Percentiles rank a stretch among this genome's conserved stretches.
Conservation (phyloP, 768 basidiomycete genomes). For the Lactifluus piperatus region DNA sequence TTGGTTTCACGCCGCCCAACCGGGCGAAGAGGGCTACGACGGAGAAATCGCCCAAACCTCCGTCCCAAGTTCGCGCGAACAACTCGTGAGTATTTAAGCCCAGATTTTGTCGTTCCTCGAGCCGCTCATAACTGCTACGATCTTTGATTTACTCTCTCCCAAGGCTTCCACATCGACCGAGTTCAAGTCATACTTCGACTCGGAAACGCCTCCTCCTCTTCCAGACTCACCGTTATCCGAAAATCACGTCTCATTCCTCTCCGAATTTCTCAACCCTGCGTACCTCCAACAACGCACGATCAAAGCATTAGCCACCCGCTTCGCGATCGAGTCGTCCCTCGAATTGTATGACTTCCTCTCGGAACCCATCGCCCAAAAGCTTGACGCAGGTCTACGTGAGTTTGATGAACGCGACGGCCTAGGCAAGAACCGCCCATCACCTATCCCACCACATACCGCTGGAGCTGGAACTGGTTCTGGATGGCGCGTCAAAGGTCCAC, state of each 20-base stretch:
- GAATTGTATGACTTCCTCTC: conserved; percentile 83
- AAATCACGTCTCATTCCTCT: conserved; percentile 62
- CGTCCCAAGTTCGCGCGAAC: conserved; percentile 78
- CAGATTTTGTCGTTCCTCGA: no score
- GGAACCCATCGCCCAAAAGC: conserved; percentile 52
- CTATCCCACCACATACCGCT: conserved; percentile 58
- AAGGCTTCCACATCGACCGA: conserved; percentile 55
- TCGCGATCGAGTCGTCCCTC: conserved; percentile 79
- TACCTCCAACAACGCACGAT: conserved; percentile 82
- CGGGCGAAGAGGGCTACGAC: conserved; percentile 83
- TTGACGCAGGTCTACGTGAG: conserved; percentile 57
- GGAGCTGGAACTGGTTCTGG: conserved; percentile 52
- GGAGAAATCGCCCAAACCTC: conserved; percentile 34
- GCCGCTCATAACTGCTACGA: conserved; percentile 2
- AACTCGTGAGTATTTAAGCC: conserved; percentile 84
- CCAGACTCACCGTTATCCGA: conserved; percentile 47
- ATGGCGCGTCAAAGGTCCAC: conserved; percentile 79
- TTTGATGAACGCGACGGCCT: conserved; percentile 59
- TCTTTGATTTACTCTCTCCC: conserved; percentile 10
- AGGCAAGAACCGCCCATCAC: conserved; percentile 37
- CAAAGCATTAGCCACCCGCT: conserved; percentile 67
- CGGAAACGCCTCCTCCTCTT: conserved; percentile 41
- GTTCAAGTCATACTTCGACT: conserved; percentile 40
- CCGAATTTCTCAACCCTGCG: conserved; percentile 78
- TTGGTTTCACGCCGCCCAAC: conserved; percentile 93